Evolutionary conservation across 805 yeast species (phyloP), one percentile per base, ranked within the genome.

Genomic region (Metschnikowia dekortorum): DNA sequence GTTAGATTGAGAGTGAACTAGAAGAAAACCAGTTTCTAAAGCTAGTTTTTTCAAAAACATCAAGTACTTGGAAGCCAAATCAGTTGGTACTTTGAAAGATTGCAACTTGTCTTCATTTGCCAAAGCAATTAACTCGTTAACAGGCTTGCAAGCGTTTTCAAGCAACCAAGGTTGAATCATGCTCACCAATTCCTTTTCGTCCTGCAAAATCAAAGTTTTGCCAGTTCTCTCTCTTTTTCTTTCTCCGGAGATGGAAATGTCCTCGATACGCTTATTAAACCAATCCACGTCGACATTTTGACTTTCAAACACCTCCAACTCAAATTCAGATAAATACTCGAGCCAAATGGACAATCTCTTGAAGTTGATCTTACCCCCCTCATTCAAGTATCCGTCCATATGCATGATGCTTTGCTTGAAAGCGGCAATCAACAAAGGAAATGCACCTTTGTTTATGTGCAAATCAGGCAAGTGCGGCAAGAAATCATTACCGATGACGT

Each of bases 401-500:
- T 78, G 79, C 57, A 79, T 76, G 63, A 94, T 74, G 29, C 91
- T 82, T 61, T 82, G 83, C 66, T 91, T 94, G 72, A 94, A 94
- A 13, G 97, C 85, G 54, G 85, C 89, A 58, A 94, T 75, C 61
- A 94, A 76, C 31, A 90, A 79, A n/a, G 98, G 96, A 73, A 94
- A 87, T 0, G 98, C 99, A 59, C 97, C 98, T 60, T 91, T 94
- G 64, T 90, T 91, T 57, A 94, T 79, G 65, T 89, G 91, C 59
- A 94, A 76, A 67, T 91, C 96, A 0, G 99, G 99, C 59, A 95
- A 79, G 65, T 94, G 89, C 28, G 99, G 99, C 63, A 94, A 78
- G 83, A 94, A 94, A 78, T 94, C 99, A 64, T 94, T 94, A 61
- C 99, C 99, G 60, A 94, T 89, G 53, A 94, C 96, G 63, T 89